Percentiles rank a stretch among this genome's conserved stretches.
These are phyloP conservation scores for Malassezia globosa DNA, from an alignment of 1,284 basidiomycete genomes.

Conservation along the genomic window DNA sequence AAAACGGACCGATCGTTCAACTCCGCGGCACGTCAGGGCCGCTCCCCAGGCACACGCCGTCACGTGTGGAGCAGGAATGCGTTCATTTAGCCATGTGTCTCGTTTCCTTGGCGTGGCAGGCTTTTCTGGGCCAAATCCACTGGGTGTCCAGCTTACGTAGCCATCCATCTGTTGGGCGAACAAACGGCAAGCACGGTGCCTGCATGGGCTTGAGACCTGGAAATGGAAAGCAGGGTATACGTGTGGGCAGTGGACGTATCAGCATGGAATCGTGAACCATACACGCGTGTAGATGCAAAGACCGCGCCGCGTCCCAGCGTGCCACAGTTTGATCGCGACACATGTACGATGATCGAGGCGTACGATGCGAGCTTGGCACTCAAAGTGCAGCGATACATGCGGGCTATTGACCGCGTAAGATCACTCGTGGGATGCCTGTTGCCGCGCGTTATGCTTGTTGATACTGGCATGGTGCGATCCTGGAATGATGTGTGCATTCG, in stretches of 20 bases:
- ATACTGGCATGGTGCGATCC: not conserved
- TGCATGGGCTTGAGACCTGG: too few species aligned
- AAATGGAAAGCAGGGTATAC: not conserved
- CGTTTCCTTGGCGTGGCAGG: too few species aligned
- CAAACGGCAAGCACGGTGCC: too few species aligned
- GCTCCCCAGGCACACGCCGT: too few species aligned
- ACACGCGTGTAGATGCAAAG: not conserved
- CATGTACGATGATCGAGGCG: not conserved
- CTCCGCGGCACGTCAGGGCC: too few species aligned
- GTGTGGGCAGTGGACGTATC: slow-evolving; percentile 31
- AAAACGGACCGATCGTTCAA: too few species aligned
- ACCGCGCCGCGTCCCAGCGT: not conserved
- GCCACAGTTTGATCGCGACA: not conserved
- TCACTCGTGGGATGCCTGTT: slow-evolving; percentile 23
- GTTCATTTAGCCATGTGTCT: too few species aligned
- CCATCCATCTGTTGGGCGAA: too few species aligned
- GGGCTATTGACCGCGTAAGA: slow-evolving; percentile 23
- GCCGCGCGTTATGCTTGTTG: slow-evolving; percentile 18
- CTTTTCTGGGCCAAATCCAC: too few species aligned
- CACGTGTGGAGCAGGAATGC: too few species aligned
- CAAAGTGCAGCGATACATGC: slow-evolving; percentile 24
- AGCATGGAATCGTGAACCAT: slow-evolving; percentile 9
- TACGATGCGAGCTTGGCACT: slow-evolving; percentile 15
- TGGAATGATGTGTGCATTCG: slow-evolving; percentile 1
- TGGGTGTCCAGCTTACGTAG: too few species aligned